Evolutionary conservation across 768 basidiomycete genomes (phyloP), one percentile per base, ranked within the genome.

Genomic region (Boletus reticulatus): DNA sequence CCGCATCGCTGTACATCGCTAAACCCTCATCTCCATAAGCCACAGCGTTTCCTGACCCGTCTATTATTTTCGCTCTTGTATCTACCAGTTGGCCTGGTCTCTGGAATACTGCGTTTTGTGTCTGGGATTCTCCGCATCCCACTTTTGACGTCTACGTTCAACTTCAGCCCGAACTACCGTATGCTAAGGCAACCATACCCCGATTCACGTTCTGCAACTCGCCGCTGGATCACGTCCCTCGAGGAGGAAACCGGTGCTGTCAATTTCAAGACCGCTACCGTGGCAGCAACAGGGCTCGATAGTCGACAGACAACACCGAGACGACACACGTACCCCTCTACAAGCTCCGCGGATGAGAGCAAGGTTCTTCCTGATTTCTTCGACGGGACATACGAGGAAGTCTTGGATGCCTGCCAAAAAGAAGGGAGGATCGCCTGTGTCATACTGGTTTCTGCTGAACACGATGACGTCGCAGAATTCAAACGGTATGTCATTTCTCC

Each of bases 391-490:
- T 98, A 98, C 67, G 93, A 98, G 58, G 81, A 87, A 5, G 88
- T 87, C 39, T 71, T 96, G 58, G 78, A 82, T 50, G 65, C 70
- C 38, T 89, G 92, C 56, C 83, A 92, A 67, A 81, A 77, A 48
- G 89, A 95, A 43, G 73, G 78, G 20, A 83, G 82, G 67, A 78
- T 97, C 49, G 87, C 87, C 0, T 91, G 93, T 63, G 81, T 94
- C 3, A 72, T 98, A 4, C 76, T 98, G 31, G 85, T 92, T 54
- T 93, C 89, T 62, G 85, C 85, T 37, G 94, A 97, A 66, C 94
- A 99, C 62, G 94, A 98, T 66, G 87, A 94, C 59, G 89, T 88
- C 22, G 75, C 84, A 2, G 87, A 85, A 59, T 98, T 98, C 76
- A 95, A 95, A 72, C 80, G 85, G 88, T 88, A 24, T 22, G 80